Evolutionary conservation across 192 early-diverging fungal species (phyloP).

Genomic region (Coemansia sp.): DNA sequence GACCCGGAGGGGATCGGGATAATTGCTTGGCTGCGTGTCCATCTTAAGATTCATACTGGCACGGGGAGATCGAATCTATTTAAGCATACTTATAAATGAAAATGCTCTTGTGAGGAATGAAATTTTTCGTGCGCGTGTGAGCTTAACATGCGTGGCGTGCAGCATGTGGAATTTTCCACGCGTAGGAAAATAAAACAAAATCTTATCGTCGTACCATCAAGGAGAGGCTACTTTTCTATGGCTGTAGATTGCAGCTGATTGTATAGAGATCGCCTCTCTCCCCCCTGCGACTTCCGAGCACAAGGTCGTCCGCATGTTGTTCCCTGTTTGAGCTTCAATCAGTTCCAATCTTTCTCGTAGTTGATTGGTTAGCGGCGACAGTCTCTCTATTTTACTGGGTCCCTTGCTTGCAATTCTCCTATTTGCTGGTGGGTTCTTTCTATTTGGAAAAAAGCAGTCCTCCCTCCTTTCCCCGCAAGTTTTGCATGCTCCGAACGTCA

Average conservation of each 20-base stretch:
- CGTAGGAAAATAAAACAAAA: background rate
- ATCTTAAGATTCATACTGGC: background rate
- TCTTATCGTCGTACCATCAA: background rate
- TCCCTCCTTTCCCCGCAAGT: background rate
- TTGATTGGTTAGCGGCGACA: background rate
- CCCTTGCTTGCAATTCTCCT: constrained; percentile 9
- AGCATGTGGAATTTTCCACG: constrained; percentile 2
- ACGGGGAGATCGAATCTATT: background rate
- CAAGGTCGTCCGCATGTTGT: background rate
- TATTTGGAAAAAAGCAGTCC: constrained; percentile 7
- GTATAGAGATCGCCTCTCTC: background rate
- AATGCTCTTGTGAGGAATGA: background rate
- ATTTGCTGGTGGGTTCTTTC: background rate
- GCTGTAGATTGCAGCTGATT: constrained; percentile 5
- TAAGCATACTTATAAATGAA: background rate
- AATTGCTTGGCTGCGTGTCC: background rate
- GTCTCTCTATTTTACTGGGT: background rate
- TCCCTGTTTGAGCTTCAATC: background rate
- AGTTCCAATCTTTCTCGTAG: background rate
- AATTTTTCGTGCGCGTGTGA: background rate
- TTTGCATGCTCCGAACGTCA: constrained; percentile 7
- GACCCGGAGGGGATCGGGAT: background rate
- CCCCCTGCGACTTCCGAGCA: constrained; percentile 4
- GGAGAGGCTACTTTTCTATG: background rate
- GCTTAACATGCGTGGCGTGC: background rate